Percentiles rank a stretch among this genome's conserved stretches.
phyloP scores from a whole-genome alignment of 495 filamentous ascomycete species.

The Penicillium samsonianum region DNA sequence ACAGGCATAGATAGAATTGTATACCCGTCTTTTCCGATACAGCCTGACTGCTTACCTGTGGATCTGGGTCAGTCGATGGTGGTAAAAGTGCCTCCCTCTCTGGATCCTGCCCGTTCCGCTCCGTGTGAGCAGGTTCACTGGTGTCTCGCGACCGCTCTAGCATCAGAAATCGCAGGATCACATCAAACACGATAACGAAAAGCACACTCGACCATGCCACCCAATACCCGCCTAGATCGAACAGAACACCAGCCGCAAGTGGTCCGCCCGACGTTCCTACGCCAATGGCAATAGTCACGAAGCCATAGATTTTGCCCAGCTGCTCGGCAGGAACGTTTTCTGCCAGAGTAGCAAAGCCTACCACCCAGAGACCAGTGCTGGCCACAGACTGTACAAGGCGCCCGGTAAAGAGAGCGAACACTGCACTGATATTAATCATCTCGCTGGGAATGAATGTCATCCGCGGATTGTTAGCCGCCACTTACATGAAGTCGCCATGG shows the following conservation, averaged over 20 bases:
- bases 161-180: conserved; percentile 30
- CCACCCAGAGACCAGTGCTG: conserved; percentile 19
- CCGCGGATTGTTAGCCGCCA: neutral
- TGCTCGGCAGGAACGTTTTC: conserved; percentile 23
- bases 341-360: conserved; percentile 26
- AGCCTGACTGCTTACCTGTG: neutral
- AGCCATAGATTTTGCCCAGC: conserved; percentile 24
- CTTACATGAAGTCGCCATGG: conserved; percentile 4
- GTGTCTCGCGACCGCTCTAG: conserved; percentile 20
- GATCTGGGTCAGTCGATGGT: neutral
- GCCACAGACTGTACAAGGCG: conserved; percentile 3
- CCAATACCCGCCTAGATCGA: conserved; percentile 32
- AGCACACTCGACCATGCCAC: conserved; percentile 29
- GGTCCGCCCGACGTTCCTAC: conserved; percentile 28
- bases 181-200: conserved; percentile 21
- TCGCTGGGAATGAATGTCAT: neutral
- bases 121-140: neutral
- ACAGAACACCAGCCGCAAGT: conserved; percentile 25
- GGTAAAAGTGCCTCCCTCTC: conserved; percentile 4
- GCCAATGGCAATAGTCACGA: conserved; percentile 22
- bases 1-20: conserved; percentile 18
- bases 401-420: conserved; percentile 18
- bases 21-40: conserved; percentile 1
- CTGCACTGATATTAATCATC: conserved; percentile 1
- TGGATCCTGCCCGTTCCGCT: neutral